A percentile compares a stretch with the other conserved stretches of the same genome.
Conservation (phyloP, 1,284 basidiomycete genomes). For the Phellopilus nigrolimitatus region DNA sequence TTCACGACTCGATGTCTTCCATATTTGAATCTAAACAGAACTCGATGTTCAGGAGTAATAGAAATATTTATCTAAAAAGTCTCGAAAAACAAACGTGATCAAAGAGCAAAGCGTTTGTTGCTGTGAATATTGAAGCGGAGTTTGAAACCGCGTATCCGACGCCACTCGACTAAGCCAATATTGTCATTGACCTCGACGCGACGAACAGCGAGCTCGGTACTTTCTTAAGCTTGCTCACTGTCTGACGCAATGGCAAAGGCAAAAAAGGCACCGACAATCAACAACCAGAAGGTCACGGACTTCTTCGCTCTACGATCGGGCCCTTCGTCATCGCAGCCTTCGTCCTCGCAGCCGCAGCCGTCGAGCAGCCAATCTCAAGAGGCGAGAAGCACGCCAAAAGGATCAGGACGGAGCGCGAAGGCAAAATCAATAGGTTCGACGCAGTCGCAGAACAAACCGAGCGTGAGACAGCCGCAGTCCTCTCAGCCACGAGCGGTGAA, state of each 20-base stretch:
- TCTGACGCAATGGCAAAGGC: constrained; percentile 8
- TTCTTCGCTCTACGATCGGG: constrained; percentile 6
- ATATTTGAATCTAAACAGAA: too few species aligned
- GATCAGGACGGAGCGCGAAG: not conserved
- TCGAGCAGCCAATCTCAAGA: not conserved
- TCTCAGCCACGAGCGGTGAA: constrained; percentile 7
- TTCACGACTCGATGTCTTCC: too few species aligned
- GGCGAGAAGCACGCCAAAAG: not conserved
- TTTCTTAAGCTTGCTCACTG: too few species aligned
- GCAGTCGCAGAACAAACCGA: not conserved
- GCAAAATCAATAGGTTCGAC: not conserved
- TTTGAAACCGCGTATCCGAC: too few species aligned
- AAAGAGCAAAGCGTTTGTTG: too few species aligned
- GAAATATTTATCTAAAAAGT: too few species aligned
- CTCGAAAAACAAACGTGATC: too few species aligned
- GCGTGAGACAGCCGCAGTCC: not conserved
- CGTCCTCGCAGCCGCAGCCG: constrained; percentile 6
- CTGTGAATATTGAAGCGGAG: too few species aligned
- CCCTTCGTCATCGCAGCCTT: constrained; percentile 1
- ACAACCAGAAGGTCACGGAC: constrained; percentile 14
- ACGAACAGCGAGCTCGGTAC: too few species aligned
- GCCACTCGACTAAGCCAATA: too few species aligned
- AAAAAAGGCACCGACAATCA: not conserved
- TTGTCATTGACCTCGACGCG: too few species aligned
- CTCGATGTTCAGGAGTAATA: too few species aligned